Base-by-base conservation (phyloP, 371 early-diverging fungal species). In the Circinella minor region DNA sequence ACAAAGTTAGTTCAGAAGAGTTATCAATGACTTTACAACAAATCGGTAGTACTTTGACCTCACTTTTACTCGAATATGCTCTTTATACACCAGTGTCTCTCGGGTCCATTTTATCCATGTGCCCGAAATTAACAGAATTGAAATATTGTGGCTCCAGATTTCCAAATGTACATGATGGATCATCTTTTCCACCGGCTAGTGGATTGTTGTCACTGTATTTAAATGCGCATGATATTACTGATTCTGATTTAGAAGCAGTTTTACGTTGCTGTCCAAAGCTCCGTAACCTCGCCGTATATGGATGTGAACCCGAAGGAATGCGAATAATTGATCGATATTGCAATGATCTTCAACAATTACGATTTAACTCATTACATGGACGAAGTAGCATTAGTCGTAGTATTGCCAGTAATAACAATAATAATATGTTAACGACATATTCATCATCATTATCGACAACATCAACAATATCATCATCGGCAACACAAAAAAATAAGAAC, bases 71-170 rank as follows among this genome's bases (percentile, higher is more conserved):
- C n/a, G 65, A 65, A 18, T 65, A 47, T 20, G 48, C 51, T 10
- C 48, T 54, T 14, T 46, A 65, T 14, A 57, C 57, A 10, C 65
- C 48, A 5, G 48, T 65, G 11, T 48, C 65, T 6, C 37, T 49
- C 36, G 54, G 36, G 7, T 36, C 48, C 7, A 37, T 65, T 11
- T 37, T 65, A 54, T 65, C 65, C 0, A 46, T 65, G 37, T 65
- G 65, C 36, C 65, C 65, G n/a, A 48, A 65, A 15, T 34, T 65
- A 36, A 65, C 65, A 9, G 65, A 65, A 18, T 49, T 65, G 3
- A 37, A 20, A 6, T 65, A 51, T 36, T 37, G 54, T 49, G 48
- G 48, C 20, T 51, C 65, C n/a, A 27, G 54, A 37, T 51, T 48
- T 20, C 37, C 65, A 3, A 36, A 65, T 49, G 48, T 51, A 15